Percentiles rank a stretch among this genome's conserved stretches.
These are phyloP conservation scores for Endocarpon pusillum DNA, from an alignment of 495 filamentous ascomycete genomes.

Conservation along the genomic window DNA sequence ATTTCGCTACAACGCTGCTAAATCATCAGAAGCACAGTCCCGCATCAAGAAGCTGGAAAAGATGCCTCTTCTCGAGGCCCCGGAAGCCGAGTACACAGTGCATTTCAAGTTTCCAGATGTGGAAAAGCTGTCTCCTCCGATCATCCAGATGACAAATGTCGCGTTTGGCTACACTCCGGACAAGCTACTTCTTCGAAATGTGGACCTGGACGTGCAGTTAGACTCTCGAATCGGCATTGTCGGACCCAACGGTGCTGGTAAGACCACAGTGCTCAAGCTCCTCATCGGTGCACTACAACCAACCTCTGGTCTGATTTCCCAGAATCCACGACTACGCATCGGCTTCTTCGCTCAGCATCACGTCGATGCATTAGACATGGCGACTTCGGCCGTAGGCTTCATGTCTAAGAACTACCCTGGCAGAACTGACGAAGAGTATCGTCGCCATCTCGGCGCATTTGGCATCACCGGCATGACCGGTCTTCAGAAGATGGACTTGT, in stretches of 20 bases:
- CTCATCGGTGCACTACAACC: constrained; percentile 74
- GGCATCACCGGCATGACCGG: constrained; percentile 97
- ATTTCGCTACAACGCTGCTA: constrained; percentile 98
- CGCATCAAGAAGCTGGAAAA: constrained; percentile 97
- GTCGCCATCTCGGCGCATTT: constrained; percentile 87
- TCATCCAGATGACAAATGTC: constrained; percentile 91
- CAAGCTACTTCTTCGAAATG: constrained; percentile 62
- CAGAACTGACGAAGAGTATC: constrained; percentile 89
- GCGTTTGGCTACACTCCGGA: constrained; percentile 77
- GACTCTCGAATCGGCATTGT: constrained; percentile 98
- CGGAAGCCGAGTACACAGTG: constrained; percentile 87
- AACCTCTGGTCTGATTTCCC: constrained; percentile 64
- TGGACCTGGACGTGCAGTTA: constrained; percentile 92
- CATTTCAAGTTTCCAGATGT: constrained; percentile 98
- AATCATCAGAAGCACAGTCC: constrained; percentile 94
- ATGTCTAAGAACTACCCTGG: constrained; percentile 88
- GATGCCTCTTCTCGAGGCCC: constrained; percentile 81
- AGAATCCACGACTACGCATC: constrained; percentile 71
- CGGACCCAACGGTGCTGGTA: constrained; percentile 95
- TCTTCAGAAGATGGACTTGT: constrained; percentile 82
- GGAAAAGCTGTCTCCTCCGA: constrained; percentile 91
- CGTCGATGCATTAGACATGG: constrained; percentile 90
- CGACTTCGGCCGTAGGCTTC: constrained; percentile 73
- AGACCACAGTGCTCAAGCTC: constrained; percentile 89
- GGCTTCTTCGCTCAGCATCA: constrained; percentile 99